Conservation (phyloP, 2,329 filamentous ascomycete species). For the Colletotrichum lini region DNA sequence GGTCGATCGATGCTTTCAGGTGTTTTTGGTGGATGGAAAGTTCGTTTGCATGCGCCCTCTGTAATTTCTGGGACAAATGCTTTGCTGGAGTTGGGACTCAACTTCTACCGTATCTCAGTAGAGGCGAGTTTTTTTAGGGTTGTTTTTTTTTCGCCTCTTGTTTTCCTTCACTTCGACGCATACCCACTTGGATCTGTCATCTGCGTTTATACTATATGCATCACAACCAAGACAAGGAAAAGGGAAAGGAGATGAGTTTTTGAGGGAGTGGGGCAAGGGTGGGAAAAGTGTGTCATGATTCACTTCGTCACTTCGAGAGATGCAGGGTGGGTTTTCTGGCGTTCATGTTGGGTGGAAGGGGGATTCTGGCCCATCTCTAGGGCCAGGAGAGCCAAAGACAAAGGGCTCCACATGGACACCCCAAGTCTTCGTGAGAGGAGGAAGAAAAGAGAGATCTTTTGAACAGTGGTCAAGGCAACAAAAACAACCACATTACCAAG, state of each 20-base stretch:
- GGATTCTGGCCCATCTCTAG: conserved; percentile 12
- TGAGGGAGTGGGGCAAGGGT: conserved; percentile 16
- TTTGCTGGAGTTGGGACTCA: conserved; percentile 34
- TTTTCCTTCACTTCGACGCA: conserved; percentile 40
- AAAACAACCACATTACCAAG: conserved; percentile 16
- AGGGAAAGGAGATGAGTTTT: conserved; percentile 31
- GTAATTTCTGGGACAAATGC: conserved; percentile 25
- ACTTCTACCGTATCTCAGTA: conserved; percentile 27
- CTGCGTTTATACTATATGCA: conserved; percentile 43
- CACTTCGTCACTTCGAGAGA: conserved; percentile 17
- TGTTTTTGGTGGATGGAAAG: conserved; percentile 36
- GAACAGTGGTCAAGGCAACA: conserved; percentile 1
- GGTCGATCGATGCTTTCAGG: conserved; percentile 27
- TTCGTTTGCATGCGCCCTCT: conserved; percentile 30
- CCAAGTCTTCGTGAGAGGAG: not conserved
- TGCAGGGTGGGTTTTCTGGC: conserved; percentile 30
- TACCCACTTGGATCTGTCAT: conserved; percentile 42
- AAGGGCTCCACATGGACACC: not conserved
- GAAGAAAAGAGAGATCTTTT: not conserved
- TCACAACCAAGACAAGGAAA: conserved; percentile 30
- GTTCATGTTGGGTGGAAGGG: conserved; percentile 31
- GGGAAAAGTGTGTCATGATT: conserved; percentile 35
- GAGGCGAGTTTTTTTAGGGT: not conserved
- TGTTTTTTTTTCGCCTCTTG: conserved; percentile 22
- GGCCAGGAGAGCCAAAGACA: conserved; percentile 3